phyloP scores from a whole-genome alignment of 192 early-diverging fungal genomes.

The Paraglomus brasilianum region DNA sequence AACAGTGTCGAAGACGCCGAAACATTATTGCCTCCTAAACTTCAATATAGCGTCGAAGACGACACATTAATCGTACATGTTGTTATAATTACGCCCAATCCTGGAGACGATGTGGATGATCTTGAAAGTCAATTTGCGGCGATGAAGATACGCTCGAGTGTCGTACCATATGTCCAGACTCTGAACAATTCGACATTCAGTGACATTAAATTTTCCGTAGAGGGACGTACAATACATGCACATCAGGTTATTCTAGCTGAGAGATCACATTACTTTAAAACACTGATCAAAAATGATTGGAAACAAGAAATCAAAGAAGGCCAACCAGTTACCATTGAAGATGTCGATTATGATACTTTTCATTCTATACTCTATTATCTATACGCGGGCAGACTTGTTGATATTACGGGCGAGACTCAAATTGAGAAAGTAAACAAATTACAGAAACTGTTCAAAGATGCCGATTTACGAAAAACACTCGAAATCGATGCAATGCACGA shows the following conservation, averaged over 20 bases:
- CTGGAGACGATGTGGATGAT: background rate
- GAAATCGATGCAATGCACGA: constrained; percentile 9
- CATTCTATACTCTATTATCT: constrained; percentile 2
- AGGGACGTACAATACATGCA: background rate
- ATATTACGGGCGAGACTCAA: background rate
- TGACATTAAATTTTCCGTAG: constrained; percentile 23
- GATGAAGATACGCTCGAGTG: background rate
- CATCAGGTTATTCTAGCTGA: constrained; percentile 15
- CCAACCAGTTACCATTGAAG: background rate
- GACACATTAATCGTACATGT: constrained; percentile 14
- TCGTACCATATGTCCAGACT: background rate
- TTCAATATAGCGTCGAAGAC: background rate
- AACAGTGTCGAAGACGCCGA: background rate
- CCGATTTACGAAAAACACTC: constrained; percentile 20
- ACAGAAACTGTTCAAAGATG: constrained; percentile 10
- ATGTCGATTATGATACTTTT: constrained; percentile 7
- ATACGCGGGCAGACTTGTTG: background rate
- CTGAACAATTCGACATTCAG: constrained; percentile 10
- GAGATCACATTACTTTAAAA: constrained; percentile 21
- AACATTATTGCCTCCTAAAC: background rate
- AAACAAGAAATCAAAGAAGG: constrained; percentile 10
- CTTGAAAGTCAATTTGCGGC: background rate
- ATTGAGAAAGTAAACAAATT: background rate
- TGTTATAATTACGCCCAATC: constrained; percentile 5
- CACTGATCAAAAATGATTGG: constrained; percentile 22